Percentiles rank a stretch among this genome's conserved stretches.
Evolutionary conservation across 202 grass and related monocot genomes (phyloP).

Genomic region (Sporobolus alterniflorus): DNA sequence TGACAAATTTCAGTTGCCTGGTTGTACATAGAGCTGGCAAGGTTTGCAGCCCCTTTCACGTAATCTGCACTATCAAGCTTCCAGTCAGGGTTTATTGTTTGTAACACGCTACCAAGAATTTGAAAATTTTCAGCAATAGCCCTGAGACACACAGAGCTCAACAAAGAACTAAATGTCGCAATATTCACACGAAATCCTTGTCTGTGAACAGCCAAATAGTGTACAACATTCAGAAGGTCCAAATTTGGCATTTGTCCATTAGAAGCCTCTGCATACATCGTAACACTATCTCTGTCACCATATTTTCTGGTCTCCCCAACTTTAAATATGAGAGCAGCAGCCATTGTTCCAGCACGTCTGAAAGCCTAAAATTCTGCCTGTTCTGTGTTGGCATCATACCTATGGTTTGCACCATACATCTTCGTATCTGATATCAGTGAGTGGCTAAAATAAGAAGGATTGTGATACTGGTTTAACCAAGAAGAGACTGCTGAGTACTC

Average conservation of each 20-base stretch:
- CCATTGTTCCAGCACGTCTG: constrained; percentile 96
- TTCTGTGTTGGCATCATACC: constrained; percentile 42
- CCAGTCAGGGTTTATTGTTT: constrained; percentile 84
- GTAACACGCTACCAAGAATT: constrained; percentile 67
- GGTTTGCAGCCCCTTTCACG: constrained; percentile 78
- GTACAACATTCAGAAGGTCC: constrained; percentile 92
- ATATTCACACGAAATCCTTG: constrained; percentile 90
- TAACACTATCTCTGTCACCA: constrained; percentile 79
- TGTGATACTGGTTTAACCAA: constrained; percentile 93
- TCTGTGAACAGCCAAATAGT: constrained; percentile 96
- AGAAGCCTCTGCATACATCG: constrained; percentile 91
- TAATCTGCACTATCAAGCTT: constrained; percentile 85
- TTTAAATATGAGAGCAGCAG: constrained; percentile 87
- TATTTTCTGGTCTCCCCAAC: constrained; percentile 61
- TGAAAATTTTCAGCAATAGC: constrained; percentile 74
- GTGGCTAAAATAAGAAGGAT: constrained; percentile 62
- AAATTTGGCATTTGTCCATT: constrained; percentile 99
- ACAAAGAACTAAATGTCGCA: constrained; percentile 58
- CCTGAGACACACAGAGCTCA: constrained; percentile 65
- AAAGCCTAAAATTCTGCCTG: constrained; percentile 46
- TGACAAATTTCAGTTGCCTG: constrained; percentile 53
- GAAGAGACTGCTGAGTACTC: constrained; percentile 80
- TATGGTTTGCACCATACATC: constrained; percentile 30
- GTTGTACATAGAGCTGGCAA: constrained; percentile 90
- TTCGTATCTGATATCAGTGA: constrained; percentile 27